Evolutionary conservation across 257 asterid species (phyloP).

Genomic region (Craterostigma plantagineum): DNA sequence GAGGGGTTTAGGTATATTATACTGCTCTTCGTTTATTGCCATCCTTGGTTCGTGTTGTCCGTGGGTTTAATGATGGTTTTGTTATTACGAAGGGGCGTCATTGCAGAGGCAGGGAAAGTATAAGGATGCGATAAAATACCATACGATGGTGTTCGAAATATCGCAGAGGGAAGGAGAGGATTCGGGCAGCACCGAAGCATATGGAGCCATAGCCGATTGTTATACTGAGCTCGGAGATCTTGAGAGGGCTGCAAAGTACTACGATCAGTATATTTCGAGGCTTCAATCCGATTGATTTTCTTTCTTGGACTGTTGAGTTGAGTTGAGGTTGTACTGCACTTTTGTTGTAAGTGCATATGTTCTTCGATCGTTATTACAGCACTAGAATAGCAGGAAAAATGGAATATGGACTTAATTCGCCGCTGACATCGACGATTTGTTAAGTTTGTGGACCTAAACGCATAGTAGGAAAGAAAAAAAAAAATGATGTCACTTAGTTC

Average conservation of each 20-base stretch:
- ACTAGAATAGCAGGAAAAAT: too few species aligned
- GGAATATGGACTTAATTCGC: too few species aligned
- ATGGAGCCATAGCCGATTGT: slow-evolving; percentile 96
- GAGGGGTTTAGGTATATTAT: slow-evolving; percentile 77
- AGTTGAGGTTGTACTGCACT: slow-evolving; percentile 8
- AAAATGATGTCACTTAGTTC: too few species aligned
- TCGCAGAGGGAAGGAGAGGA: slow-evolving; percentile 79
- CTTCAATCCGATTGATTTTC: slow-evolving; percentile 53
- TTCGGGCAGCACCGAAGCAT: slow-evolving; percentile 89
- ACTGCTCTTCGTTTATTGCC: neutral
- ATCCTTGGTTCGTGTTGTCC: too few species aligned
- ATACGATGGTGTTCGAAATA: slow-evolving; percentile 59
- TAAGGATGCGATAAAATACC: slow-evolving; percentile 79
- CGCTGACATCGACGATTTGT: too few species aligned
- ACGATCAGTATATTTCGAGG: slow-evolving; percentile 78
- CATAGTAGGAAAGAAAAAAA: too few species aligned
- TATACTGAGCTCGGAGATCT: slow-evolving; percentile 90
- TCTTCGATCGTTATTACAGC: too few species aligned
- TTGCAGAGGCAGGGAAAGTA: slow-evolving; percentile 83
- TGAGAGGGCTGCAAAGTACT: slow-evolving; percentile 80
- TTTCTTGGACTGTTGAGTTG: slow-evolving; percentile 6
- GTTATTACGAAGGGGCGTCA: slow-evolving; percentile 49
- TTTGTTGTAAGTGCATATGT: slow-evolving; percentile 4
- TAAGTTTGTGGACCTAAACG: too few species aligned
- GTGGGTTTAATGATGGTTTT: too few species aligned